These are phyloP conservation scores for Pouteria glomerata DNA, from an alignment of 148 eudicot genomes.

Conservation along the genomic window DNA sequence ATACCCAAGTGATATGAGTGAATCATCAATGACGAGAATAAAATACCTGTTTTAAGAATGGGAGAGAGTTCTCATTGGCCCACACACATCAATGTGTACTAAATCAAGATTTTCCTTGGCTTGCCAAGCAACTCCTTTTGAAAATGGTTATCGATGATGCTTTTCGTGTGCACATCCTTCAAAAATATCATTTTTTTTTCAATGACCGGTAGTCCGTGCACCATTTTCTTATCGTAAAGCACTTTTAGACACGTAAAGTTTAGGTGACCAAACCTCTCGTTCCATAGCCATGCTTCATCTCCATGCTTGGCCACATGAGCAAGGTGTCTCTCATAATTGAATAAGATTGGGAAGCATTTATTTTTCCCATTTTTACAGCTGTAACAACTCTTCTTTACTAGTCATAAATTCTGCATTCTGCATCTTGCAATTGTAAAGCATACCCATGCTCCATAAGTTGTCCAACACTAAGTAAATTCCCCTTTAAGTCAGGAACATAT, in stretches of 20 bases:
- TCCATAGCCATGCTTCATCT: not conserved
- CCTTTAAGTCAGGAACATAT: too few species aligned
- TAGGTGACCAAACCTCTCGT: not conserved
- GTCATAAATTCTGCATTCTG: too few species aligned
- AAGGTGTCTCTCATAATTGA: not conserved
- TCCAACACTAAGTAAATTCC: too few species aligned
- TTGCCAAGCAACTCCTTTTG: not conserved
- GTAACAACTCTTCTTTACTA: too few species aligned
- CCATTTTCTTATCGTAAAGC: not conserved
- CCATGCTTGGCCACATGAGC: not conserved
- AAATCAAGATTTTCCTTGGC: not conserved
- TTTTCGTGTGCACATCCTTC: slow-evolving; percentile 10
- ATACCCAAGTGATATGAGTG: too few species aligned
- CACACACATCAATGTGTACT: slow-evolving; percentile 10
- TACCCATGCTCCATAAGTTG: too few species aligned
- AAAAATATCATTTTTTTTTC: not conserved
- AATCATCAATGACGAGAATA: slow-evolving; percentile 1
- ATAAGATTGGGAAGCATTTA: not conserved
- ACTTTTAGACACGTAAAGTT: not conserved
- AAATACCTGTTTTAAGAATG: slow-evolving; percentile 3
- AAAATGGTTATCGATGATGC: slow-evolving; percentile 3
- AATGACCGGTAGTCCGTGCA: not conserved
- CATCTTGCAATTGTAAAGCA: too few species aligned
- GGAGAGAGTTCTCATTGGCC: slow-evolving; percentile 10
- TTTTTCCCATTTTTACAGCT: not conserved